Conservation (phyloP, 352 stramenopile genomes). For the Peronosclerospora sorghi region DNA sequence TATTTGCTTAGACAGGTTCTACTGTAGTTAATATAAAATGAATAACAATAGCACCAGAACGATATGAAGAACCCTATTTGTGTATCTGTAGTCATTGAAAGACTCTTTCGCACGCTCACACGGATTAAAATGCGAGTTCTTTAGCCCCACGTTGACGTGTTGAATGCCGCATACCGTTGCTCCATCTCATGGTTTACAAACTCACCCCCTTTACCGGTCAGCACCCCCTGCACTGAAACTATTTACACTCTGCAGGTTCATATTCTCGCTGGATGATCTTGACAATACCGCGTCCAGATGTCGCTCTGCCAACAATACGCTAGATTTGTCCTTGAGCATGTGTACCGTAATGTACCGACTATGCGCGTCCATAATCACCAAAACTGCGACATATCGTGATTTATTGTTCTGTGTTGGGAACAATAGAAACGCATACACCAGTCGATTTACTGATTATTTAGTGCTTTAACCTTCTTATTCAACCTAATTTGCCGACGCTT, state of each 20-base stretch:
- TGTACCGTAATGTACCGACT: neutral
- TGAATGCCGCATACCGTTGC: constrained; percentile 1
- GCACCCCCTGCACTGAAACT: neutral
- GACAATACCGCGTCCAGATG: constrained; percentile 1
- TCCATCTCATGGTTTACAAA: neutral
- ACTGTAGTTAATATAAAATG: no score
- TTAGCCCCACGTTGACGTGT: constrained; percentile 2
- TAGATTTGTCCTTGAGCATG: neutral
- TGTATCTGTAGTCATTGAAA: constrained; percentile 7
- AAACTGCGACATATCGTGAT: neutral
- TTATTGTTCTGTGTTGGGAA: constrained; percentile 1
- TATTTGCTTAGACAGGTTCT: no score
- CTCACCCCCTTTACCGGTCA: no score
- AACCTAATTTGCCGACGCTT: neutral
- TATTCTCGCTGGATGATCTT: constrained; percentile 4
- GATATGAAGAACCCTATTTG: neutral
- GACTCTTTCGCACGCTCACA: constrained; percentile 3
- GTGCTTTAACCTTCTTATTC: neutral
- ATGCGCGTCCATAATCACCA: constrained; percentile 4
- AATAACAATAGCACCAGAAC: constrained; percentile 7
- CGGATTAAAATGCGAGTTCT: constrained; percentile 3
- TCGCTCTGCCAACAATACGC: neutral
- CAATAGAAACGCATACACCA: constrained; percentile 1
- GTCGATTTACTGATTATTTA: neutral
- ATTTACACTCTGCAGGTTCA: neutral